Evolutionary conservation across 768 basidiomycete genomes (phyloP), one percentile per base, ranked within the genome.

Genomic region (Psilocybe azurescens): DNA sequence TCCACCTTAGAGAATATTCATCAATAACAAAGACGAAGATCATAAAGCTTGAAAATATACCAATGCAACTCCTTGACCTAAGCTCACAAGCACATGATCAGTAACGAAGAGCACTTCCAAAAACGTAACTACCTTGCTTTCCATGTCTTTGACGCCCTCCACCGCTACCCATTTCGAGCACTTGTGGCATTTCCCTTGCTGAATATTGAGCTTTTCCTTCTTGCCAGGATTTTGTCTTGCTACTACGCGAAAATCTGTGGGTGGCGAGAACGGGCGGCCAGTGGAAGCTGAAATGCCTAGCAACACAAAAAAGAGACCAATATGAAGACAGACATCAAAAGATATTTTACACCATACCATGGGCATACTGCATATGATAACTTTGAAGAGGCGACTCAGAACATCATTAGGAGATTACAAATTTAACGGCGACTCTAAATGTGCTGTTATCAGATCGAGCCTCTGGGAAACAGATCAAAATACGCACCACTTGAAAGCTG

Each of bases 281-380:
- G 88, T 86, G 3, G 80, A 72, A 7, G 91, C 85, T 0, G 89
- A 91, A 39, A 94, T 87, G 6, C 92, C 92, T 92, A 58, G 54
- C 41, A 62, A 20, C 28, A 20, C 2, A 32, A 14, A 52, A 52
- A 54, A 47, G 4, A 44, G 18, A 47, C 24, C 24, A 24, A 24
- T 2, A 18, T 28, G 10, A 39, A 56, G 28, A 20, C 46, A 59
- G 64, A 65, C 41, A 49, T 57, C 24, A 29, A 48, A 38, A 50
- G 13, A 54, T 7, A 39, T 44, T 32, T 32, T 29, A 8, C 32
- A 59, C 67, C 77, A 5, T 77, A 90, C 91, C 91, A 69, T 93
- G 91, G 2, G 82, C 79, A 62, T 91, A 91, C 68, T 93, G 91
- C 86, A 94, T 85, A 69, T 94, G 92, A 67, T 93, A 93, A 72